These are phyloP conservation scores for Sugiyamaella marilandica DNA, from an alignment of 805 yeast species.

Conservation along the genomic window DNA sequence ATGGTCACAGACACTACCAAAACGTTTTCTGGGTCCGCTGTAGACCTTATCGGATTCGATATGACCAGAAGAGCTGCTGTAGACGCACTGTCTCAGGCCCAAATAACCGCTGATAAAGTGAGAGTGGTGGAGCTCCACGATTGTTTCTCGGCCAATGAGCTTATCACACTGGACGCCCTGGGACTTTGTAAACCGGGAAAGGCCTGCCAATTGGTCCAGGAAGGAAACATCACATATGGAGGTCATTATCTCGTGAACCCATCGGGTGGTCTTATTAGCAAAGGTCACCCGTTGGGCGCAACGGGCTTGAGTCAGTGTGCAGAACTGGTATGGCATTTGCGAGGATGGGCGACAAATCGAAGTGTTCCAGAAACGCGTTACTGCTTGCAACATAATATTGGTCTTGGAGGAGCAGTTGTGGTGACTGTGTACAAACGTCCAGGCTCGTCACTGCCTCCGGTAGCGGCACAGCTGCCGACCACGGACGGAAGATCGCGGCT, in stretches of 20 bases:
- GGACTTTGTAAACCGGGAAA: slow-evolving; percentile 24
- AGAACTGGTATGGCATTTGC: slow-evolving; percentile 26
- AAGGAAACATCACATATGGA: slow-evolving; percentile 25
- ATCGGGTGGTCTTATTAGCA: slow-evolving; percentile 26
- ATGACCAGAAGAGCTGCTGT: slow-evolving; percentile 24
- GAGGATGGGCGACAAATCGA: slow-evolving; percentile 28
- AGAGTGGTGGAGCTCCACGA: slow-evolving; percentile 28
- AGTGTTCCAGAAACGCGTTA: slow-evolving; percentile 20
- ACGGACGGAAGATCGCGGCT: slow-evolving; percentile 22
- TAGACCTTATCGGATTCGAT: slow-evolving; percentile 23
- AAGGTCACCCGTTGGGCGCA: slow-evolving; percentile 28
- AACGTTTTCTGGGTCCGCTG: slow-evolving; percentile 19
- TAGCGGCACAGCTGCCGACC: slow-evolving; percentile 8
- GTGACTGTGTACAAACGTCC: slow-evolving; percentile 23
- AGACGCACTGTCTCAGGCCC: slow-evolving; percentile 17
- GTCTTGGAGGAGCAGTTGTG: slow-evolving; percentile 26
- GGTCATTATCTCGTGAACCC: slow-evolving; percentile 26
- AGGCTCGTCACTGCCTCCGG: slow-evolving; percentile 19
- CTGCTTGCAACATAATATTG: slow-evolving; percentile 25
- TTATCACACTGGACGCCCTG: slow-evolving; percentile 23
- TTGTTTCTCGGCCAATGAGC: slow-evolving; percentile 27
- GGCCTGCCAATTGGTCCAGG: slow-evolving; percentile 22
- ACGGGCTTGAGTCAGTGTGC: slow-evolving; percentile 27
- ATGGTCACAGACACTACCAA: slow-evolving; percentile 22
- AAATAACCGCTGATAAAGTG: slow-evolving; percentile 21